phyloP scores from a whole-genome alignment of 495 filamentous ascomycete species.

The Penicillium longicatenatum region DNA sequence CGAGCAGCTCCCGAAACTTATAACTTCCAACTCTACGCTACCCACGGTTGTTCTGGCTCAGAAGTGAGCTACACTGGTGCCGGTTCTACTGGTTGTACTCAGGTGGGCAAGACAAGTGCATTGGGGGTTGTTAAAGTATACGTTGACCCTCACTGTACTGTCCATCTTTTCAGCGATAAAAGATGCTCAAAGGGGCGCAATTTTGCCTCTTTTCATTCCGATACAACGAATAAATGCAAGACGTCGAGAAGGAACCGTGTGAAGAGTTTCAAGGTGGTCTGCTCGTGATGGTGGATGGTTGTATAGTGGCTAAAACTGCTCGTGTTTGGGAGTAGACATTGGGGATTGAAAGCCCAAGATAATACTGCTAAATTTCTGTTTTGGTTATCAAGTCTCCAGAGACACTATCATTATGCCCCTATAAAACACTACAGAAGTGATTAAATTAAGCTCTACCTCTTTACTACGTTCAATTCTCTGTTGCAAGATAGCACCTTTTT shows the following conservation, averaged over 20 bases:
- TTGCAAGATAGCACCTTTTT: too few relatives aligned
- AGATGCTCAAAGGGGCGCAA: constrained; percentile 10
- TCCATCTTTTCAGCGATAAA: constrained; percentile 17
- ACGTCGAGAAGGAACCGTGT: constrained; percentile 8
- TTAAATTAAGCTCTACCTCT: too few relatives aligned
- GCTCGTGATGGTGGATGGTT: not conserved
- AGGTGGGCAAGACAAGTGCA: constrained; percentile 7
- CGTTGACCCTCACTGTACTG: constrained; percentile 14
- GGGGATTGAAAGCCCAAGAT: too few relatives aligned
- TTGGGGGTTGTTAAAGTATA: constrained; percentile 4
- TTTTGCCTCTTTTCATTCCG: constrained; percentile 4
- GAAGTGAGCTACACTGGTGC: constrained; percentile 6
- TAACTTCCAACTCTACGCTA: constrained; percentile 17
- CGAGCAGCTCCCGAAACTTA: constrained; percentile 2
- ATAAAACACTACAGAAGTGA: too few relatives aligned
- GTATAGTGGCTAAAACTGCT: not conserved
- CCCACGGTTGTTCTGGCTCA: constrained; percentile 7
- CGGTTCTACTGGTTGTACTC: constrained; percentile 11
- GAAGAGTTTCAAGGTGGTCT: constrained; percentile 18
- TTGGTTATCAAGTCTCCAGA: too few relatives aligned
- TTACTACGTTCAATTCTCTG: too few relatives aligned
- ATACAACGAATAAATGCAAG: constrained; percentile 4
- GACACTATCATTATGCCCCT: too few relatives aligned
- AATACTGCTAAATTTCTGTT: too few relatives aligned
- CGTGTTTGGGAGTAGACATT: not conserved